Evolutionary conservation across 1,139 yeast genomes (phyloP).

Genomic region (Taiozyma sp.): DNA sequence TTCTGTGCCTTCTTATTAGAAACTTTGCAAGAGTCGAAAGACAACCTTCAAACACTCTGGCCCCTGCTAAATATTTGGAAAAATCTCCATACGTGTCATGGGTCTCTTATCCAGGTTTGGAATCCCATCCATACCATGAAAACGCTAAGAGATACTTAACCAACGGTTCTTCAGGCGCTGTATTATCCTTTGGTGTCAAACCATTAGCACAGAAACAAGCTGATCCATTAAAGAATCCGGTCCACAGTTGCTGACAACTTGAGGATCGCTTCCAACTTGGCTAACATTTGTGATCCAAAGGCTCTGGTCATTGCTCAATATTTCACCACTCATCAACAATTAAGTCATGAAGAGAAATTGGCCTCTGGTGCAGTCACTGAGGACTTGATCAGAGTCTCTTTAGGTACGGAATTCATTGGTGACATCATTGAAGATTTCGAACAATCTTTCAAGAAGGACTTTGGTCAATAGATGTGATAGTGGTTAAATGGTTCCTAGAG

Average conservation of each 20-base stretch:
- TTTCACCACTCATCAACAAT: conserved; percentile 93
- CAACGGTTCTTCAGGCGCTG: conserved; percentile 74
- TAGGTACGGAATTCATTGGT: conserved; percentile 87
- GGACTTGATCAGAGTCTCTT: conserved; percentile 83
- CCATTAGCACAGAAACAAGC: conserved; percentile 42
- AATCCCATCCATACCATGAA: conserved; percentile 77
- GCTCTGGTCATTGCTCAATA: conserved; percentile 94
- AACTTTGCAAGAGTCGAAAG: conserved; percentile 91
- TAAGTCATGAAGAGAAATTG: conserved; percentile 71
- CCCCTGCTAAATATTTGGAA: conserved; percentile 76
- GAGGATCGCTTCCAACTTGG: conserved; percentile 84
- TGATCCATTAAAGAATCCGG: conserved; percentile 69
- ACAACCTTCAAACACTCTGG: conserved; percentile 80
- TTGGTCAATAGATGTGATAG: conserved; percentile 15
- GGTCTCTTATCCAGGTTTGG: conserved; percentile 92
- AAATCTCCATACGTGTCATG: conserved; percentile 67
- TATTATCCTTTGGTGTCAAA: conserved; percentile 85
- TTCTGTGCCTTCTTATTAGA: conserved; percentile 86
- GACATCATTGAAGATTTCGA: conserved; percentile 86
- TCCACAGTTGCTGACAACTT: conserved; percentile 79
- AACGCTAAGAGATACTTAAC: conserved; percentile 76
- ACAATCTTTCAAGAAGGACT: conserved; percentile 64
- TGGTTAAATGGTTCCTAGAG: background rate
- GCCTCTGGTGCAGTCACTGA: conserved; percentile 76
- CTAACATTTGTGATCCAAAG: conserved; percentile 95